Evolutionary conservation across 768 basidiomycete genomes (phyloP), one percentile per base, ranked within the genome.

Genomic region (Russula foetens): DNA sequence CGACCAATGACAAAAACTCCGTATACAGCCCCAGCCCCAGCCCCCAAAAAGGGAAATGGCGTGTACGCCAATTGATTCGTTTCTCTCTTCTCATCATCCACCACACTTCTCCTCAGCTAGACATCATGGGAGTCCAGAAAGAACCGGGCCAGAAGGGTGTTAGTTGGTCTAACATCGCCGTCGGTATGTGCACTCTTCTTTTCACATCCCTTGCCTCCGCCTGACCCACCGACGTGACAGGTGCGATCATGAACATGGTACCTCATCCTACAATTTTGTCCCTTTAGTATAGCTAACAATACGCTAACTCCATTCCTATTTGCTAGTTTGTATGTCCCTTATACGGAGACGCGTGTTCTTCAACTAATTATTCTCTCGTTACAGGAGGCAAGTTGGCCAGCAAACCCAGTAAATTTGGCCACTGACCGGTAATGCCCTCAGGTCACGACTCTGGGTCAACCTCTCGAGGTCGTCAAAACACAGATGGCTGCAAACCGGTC

Each of bases 171-270:
- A 95, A 94, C 76, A 94, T 95, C 76, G 92, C 91, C 66, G 87
- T 96, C 72, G 92, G 92, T 92, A 71, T 68, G 90, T 74, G 21
- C 23, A n/a, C 39, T 50, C 41, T 35, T 29, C 33, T 43, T 29
- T 58, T n/a, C 21, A n/a, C 9, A 33, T 28, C 33, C n/a, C 29
- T 21, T 17, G 41, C 33, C 19, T 14, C n/a, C 23, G 35, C 48
- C 26, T 49, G 24, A 55, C 44, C 17, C 14, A 33, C 11, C 1
- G 14, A 9, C 39, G 33, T 45, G 44, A 59, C 65, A 93, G 94
- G 95, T 75, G 95, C 78, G 62, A 92, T 97, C 70, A 98, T 98
- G 96, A 98, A 98, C 81, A 90, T 99, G 90, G 93, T 96, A 77
- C 69, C n/a, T n/a, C 67, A 71, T 60, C 53, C 64, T 65, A 47